phyloP scores from a whole-genome alignment of 2,329 filamentous ascomycete genomes.

The Penicillium fuscoglaucum region DNA sequence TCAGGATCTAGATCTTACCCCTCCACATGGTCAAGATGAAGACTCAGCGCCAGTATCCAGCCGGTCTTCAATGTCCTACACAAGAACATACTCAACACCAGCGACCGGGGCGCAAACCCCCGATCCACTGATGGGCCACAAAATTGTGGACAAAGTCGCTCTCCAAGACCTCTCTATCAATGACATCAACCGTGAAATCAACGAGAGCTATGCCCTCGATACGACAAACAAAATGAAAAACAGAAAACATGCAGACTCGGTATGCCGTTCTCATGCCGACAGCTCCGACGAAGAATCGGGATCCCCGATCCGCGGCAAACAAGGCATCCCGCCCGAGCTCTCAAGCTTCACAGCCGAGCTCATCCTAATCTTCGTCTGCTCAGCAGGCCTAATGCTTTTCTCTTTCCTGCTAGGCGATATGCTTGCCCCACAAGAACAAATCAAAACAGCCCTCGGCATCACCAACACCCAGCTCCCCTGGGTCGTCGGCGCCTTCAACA shows the following conservation, averaged over 20 bases:
- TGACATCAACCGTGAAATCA: conserved; percentile 5
- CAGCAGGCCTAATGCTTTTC: conserved; percentile 47
- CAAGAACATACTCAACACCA: conserved; percentile 24
- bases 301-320: conserved; percentile 23
- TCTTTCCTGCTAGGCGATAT: conserved; percentile 46
- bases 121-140: conserved; percentile 27
- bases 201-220: conserved; percentile 21
- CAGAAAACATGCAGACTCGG: conserved; percentile 16
- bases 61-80: conserved; percentile 23
- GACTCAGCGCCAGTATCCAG: conserved; percentile 17
- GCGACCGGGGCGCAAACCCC: conserved; percentile 32
- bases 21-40: conserved; percentile 1
- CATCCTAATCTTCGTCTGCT: conserved; percentile 45
- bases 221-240: conserved; percentile 19
- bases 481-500: conserved; percentile 46
- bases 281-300: conserved; percentile 22
- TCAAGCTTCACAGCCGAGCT: conserved; percentile 43
- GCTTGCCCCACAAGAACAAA: conserved; percentile 41
- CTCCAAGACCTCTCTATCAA: conserved; percentile 23
- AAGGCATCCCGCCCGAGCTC: conserved; percentile 44
- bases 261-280: conserved; percentile 12
- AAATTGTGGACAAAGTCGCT: conserved; percentile 16
- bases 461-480: conserved; percentile 44
- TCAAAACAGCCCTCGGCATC: conserved; percentile 43
- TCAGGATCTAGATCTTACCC: conserved; percentile 4